Evolutionary conservation across 2,329 filamentous ascomycete genomes (phyloP).

Genomic region (Aspergillus pseudonomiae): DNA sequence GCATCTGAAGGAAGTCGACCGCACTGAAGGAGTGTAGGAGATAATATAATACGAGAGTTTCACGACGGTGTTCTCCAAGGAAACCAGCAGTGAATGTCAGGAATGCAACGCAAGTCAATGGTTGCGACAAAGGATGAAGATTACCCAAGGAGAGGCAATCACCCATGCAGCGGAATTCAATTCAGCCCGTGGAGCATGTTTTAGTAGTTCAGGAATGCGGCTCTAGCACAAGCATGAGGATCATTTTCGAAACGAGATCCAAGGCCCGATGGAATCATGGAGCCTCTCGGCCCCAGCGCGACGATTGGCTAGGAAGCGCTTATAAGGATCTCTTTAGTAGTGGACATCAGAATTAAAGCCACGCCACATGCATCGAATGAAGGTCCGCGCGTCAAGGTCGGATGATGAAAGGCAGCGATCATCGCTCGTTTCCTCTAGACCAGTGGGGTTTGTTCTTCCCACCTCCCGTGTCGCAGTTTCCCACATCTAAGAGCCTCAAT

Average conservation of each 20-base stretch:
- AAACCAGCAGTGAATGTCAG: not conserved
- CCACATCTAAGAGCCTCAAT: not conserved
- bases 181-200: not conserved
- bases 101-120: not conserved
- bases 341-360: not conserved
- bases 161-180: not conserved
- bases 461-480: not conserved
- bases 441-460: not conserved
- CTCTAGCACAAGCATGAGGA: conserved; percentile 2
- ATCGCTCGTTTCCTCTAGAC: not conserved
- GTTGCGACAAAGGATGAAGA: not conserved
- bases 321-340: not conserved
- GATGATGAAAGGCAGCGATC: not conserved
- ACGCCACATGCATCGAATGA: conserved; percentile 2
- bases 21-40: not conserved
- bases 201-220: conserved; percentile 5
- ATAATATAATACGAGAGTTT: not conserved
- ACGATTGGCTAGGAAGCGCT: conserved; percentile 1
- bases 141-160: not conserved
- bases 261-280: not conserved
- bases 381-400: conserved; percentile 5
- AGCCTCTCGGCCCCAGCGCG: not conserved
- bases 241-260: not conserved
- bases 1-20: conserved; percentile 1
- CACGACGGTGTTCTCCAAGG: not conserved